A percentile compares a stretch with the other conserved stretches of the same genome.
Conservation (phyloP, 148 eudicot species). For the Tetragonia tetragonoides region DNA sequence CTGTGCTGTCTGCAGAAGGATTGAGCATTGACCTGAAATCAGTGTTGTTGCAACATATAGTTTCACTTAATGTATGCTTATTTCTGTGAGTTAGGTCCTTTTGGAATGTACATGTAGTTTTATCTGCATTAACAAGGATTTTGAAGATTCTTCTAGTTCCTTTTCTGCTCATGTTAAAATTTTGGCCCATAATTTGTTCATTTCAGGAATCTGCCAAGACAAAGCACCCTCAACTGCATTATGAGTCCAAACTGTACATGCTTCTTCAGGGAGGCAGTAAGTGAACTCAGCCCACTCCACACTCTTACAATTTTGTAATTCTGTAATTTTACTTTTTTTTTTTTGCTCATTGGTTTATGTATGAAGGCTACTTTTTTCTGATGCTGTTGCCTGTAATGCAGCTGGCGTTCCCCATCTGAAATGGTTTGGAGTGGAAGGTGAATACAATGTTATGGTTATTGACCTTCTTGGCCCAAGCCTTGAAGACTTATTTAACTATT, state of each 20-base stretch:
- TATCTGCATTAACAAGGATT: background rate
- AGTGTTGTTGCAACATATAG: background rate
- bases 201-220: constrained; percentile 74
- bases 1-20: background rate
- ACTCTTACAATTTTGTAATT: background rate
- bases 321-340: background rate
- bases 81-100: background rate
- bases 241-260: constrained; percentile 81
- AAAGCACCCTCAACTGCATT: constrained; percentile 87
- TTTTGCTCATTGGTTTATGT: background rate
- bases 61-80: background rate
- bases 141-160: background rate
- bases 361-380: background rate
- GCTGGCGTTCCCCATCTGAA: constrained; percentile 84
- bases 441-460: constrained; percentile 81
- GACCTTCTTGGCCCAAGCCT: constrained; percentile 93
- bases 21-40: background rate
- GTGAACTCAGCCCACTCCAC: constrained; percentile 12
- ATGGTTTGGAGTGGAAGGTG: constrained; percentile 89
- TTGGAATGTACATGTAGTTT: no score
- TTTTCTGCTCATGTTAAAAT: constrained; percentile 10
- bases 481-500: constrained; percentile 83
- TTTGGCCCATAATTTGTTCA: background rate
- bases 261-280: constrained; percentile 95
- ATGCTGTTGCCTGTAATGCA: constrained; percentile 23